Percentiles rank a stretch among this genome's conserved stretches.
phyloP scores from a whole-genome alignment of 1,139 yeast species.

The Meyerozyma guilliermondii region DNA sequence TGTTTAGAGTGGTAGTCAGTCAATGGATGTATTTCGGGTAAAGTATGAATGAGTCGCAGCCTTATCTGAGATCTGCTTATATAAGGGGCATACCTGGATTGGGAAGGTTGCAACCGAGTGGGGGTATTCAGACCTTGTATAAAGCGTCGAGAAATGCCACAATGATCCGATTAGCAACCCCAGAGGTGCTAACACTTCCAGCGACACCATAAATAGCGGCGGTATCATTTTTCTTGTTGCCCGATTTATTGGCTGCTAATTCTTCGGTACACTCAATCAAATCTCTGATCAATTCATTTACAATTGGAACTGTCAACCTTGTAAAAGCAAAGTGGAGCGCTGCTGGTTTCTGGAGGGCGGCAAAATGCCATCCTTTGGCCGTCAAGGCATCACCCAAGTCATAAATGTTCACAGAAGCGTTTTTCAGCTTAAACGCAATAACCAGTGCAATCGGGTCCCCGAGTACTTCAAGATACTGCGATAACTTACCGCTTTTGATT shows the following conservation, averaged over 20 bases:
- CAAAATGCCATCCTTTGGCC: slow-evolving; percentile 82
- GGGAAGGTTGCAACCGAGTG: neutral
- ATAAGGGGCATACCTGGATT: neutral
- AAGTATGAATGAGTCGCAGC: neutral
- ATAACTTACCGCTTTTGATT: slow-evolving; percentile 46
- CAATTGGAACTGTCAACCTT: slow-evolving; percentile 55
- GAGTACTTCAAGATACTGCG: slow-evolving; percentile 43
- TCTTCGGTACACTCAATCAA: slow-evolving; percentile 46
- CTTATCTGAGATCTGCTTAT: neutral
- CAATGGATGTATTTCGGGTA: neutral
- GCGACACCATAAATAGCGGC: slow-evolving; percentile 95
- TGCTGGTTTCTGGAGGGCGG: slow-evolving; percentile 81
- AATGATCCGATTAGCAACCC: slow-evolving; percentile 77
- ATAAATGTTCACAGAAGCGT: slow-evolving; percentile 53
- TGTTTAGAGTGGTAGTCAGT: neutral
- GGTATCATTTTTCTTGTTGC: slow-evolving; percentile 38
- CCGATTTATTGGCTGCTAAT: slow-evolving; percentile 30
- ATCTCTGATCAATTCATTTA: slow-evolving; percentile 57
- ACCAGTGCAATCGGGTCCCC: slow-evolving; percentile 89
- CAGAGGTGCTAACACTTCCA: slow-evolving; percentile 77
- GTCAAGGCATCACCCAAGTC: slow-evolving; percentile 67
- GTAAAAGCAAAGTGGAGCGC: slow-evolving; percentile 92
- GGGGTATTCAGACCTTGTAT: slow-evolving; percentile 39
- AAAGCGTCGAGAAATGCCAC: slow-evolving; percentile 77
- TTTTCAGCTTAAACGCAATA: slow-evolving; percentile 59